Conservation (phyloP, 495 filamentous ascomycete genomes). For the Podospora comata region DNA sequence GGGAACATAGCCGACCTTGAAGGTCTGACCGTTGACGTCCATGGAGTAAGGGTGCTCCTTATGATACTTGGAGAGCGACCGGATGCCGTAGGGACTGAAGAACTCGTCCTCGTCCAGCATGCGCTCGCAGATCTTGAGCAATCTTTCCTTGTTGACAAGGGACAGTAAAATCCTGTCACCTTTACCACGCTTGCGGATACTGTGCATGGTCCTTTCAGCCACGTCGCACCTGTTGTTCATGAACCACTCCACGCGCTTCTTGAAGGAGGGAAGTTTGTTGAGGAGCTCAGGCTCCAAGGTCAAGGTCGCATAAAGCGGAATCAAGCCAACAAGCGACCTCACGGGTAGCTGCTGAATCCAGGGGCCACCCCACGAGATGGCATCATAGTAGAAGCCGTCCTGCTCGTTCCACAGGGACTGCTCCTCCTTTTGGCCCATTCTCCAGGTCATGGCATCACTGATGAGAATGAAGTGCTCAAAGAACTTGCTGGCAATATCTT, state of each 20-base stretch:
- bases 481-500: slow-evolving; percentile 97
- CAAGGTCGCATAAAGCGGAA: slow-evolving; percentile 86
- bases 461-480: slow-evolving; percentile 98
- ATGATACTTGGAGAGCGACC: slow-evolving; percentile 91
- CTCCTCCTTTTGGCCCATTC: slow-evolving; percentile 67
- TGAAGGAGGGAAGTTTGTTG: slow-evolving; percentile 90
- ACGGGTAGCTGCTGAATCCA: slow-evolving; percentile 91
- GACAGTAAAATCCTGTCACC: slow-evolving; percentile 80
- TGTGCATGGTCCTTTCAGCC: slow-evolving; percentile 88
- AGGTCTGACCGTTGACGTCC: slow-evolving; percentile 90
- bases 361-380: slow-evolving; percentile 90
- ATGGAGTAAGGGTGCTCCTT: slow-evolving; percentile 87
- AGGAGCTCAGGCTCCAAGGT: slow-evolving; percentile 92
- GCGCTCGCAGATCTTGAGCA: slow-evolving; percentile 78
- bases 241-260: slow-evolving; percentile 89
- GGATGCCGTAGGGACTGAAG: slow-evolving; percentile 82
- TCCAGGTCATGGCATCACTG: slow-evolving; percentile 95
- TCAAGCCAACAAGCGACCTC: slow-evolving; percentile 84
- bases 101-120: slow-evolving; percentile 97
- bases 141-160: slow-evolving; percentile 82
- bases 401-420: slow-evolving; percentile 92
- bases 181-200: slow-evolving; percentile 82
- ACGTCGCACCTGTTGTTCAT: slow-evolving; percentile 79
- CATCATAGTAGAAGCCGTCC: slow-evolving; percentile 97
- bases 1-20: slow-evolving; percentile 84